Evolutionary conservation across 2,329 filamentous ascomycete genomes (phyloP).

Genomic region (Talaromyces islandicus): DNA sequence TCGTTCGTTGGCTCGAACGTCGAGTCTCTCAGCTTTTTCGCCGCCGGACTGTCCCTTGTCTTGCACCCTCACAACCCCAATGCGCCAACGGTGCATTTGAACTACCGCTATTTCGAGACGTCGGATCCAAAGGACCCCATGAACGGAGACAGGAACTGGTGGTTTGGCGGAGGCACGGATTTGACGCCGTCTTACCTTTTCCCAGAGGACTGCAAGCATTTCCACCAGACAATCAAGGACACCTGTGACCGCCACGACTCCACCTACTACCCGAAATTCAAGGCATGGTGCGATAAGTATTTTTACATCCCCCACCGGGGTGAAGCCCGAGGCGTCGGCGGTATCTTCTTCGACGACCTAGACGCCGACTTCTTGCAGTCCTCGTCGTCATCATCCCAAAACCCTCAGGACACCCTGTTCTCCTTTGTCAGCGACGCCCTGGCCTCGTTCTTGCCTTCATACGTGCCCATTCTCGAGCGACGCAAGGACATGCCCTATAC

Average conservation of each 20-base stretch:
- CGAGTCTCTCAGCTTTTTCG: slow-evolving; percentile 89
- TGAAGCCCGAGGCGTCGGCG: slow-evolving; percentile 81
- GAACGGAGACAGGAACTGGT: slow-evolving; percentile 68
- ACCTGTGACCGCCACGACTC: slow-evolving; percentile 91
- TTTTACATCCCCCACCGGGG: slow-evolving; percentile 89
- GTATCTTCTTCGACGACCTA: slow-evolving; percentile 98
- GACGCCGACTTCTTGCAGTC: slow-evolving; percentile 52
- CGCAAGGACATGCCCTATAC: slow-evolving; percentile 90
- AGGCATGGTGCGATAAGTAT: slow-evolving; percentile 97
- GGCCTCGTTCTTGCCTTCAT: slow-evolving; percentile 81
- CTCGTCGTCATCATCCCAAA: slow-evolving; percentile 52
- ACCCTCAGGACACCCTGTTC: slow-evolving; percentile 84
- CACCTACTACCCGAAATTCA: slow-evolving; percentile 88
- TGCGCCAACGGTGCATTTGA: slow-evolving; percentile 94
- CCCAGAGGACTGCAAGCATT: slow-evolving; percentile 94
- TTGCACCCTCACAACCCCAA: slow-evolving; percentile 92
- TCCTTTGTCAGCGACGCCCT: slow-evolving; percentile 82
- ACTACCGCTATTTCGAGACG: slow-evolving; percentile 98
- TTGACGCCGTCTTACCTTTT: slow-evolving; percentile 91
- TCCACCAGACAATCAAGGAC: slow-evolving; percentile 88
- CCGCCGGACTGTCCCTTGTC: slow-evolving; percentile 85
- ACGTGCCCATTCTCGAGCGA: slow-evolving; percentile 79
- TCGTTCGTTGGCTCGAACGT: slow-evolving; percentile 70
- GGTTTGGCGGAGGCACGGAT: slow-evolving; percentile 95
- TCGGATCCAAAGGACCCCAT: slow-evolving; percentile 73